Percentiles rank a stretch among this genome's conserved stretches.
phyloP scores from a whole-genome alignment of 371 early-diverging fungal species.

The Lichtheimia corymbifera region DNA sequence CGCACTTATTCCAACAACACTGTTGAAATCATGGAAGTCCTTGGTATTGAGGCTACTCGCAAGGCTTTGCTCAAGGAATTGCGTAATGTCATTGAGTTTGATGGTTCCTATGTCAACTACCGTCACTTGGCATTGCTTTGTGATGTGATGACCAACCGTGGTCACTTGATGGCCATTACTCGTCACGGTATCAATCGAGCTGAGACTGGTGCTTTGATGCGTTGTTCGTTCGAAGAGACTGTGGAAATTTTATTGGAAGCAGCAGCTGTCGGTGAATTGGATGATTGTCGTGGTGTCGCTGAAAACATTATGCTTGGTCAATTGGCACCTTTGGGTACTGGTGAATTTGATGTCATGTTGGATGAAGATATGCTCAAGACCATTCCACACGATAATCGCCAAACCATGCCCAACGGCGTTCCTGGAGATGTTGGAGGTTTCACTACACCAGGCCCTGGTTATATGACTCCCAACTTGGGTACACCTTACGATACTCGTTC shows the following conservation, averaged over 20 bases:
- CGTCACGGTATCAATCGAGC: slow-evolving; percentile 99
- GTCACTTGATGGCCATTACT: slow-evolving; percentile 96
- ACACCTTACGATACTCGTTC: slow-evolving; percentile 61
- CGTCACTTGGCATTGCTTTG: slow-evolving; percentile 96
- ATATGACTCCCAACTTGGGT: slow-evolving; percentile 60
- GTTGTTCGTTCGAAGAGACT: slow-evolving; percentile 99
- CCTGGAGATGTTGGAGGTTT: slow-evolving; percentile 47
- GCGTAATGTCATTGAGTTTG: slow-evolving; percentile 96
- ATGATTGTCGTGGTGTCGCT: slow-evolving; percentile 95
- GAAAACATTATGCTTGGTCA: slow-evolving; percentile 99
- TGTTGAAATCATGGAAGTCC: slow-evolving; percentile 90
- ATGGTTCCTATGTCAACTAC: slow-evolving; percentile 99
- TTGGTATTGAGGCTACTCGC: slow-evolving; percentile 99
- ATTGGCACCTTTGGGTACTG: slow-evolving; percentile 98
- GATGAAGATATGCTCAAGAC: slow-evolving; percentile 87
- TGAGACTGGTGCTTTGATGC: slow-evolving; percentile 95
- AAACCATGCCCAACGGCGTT: slow-evolving; percentile 40
- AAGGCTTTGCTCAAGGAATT: slow-evolving; percentile 92
- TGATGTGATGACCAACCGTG: slow-evolving; percentile 98
- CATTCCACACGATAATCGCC: slow-evolving; percentile 49
- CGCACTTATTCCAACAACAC: slow-evolving; percentile 93
- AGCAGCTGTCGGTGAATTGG: slow-evolving; percentile 91
- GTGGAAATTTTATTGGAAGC: slow-evolving; percentile 99
- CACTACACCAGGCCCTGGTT: slow-evolving; percentile 51
- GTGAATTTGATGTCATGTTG: slow-evolving; percentile 91